Evolutionary conservation across 305 asterid species (phyloP), one percentile per base, ranked within the genome.

Genomic region (Solanum hybrid): DNA sequence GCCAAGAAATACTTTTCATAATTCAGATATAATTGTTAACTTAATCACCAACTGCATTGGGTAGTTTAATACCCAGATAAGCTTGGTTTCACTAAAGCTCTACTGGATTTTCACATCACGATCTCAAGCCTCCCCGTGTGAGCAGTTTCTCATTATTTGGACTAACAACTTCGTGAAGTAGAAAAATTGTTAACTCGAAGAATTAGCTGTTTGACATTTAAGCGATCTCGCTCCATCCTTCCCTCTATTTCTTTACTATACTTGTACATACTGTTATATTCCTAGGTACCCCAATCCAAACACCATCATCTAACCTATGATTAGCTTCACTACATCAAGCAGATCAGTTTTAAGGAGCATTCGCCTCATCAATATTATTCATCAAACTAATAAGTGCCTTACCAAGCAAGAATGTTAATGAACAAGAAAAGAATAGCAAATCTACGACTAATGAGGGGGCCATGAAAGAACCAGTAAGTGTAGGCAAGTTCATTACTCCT

Each of bases 141-240:
- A 85, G 32, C 45, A 85, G 88, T 61, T 85, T n/a, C 88, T 20
- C 77, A 85, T 85, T 57, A 57, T 85, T 85, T 32, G 45, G 77
- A 57, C 31, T 22, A 57, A 32, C n/a, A 57, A 57, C 45, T 31
- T 57, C 3, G 14, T 80, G 41, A n/a, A 85, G 38, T 20, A 20
- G 65, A 57, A 57, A 31, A 20, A 51, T 31, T 57, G 38, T 32
- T 51, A 11, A 32, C 45, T 32, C 32, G 2, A 17, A 57, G 45
- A 45, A 13, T 17, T 29, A 45, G 26, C 88, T 31, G 20, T 57
- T 57, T 11, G 77, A 85, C 75, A 84, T 84, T 84, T 17, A 51
- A 31, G 10, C 34, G 76, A 84, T 51, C 26, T 5, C 11, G 15
- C 38, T 68, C 70, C 70, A 27, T 27, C 27, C 41, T 51, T 84